Evolutionary conservation across 1,284 basidiomycete genomes (phyloP), one percentile per base, ranked within the genome.

Genomic region (Apiotrichum gracile): DNA sequence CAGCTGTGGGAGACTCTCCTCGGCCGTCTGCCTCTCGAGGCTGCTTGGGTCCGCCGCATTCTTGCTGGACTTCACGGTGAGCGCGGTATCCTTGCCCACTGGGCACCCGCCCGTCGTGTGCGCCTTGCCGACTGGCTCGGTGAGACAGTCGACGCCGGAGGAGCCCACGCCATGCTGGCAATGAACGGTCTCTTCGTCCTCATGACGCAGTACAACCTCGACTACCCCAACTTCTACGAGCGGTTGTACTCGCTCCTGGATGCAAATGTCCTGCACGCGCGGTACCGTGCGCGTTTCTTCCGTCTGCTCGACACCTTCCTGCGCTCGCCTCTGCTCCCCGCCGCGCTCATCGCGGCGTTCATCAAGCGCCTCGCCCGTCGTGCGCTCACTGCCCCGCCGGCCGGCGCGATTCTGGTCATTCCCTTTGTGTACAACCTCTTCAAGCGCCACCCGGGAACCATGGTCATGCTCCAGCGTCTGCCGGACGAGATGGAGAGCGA

Each of bases 341-440:
- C 88, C 0, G 83, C 86, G 2, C 80, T 98, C 27, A 81, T 98
- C 12, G 94, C 94, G 3, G 91, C 91, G 0, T 98, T 98, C 73
- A 80, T 94, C 63, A 98, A 98, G 74, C 85, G 91, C 4, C 80
- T 98, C 21, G 83, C 91, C 1, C 82, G 89, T 7, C 79, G 97
- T 3, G 86, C 89, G 6, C 81, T 98, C 13, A 79, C 79, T 35
- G 91, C 92, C 0, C 88, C 93, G 0, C 93, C 94, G 1, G 85
- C 91, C 3, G 94, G 89, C 1, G 85, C 93, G 33, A 82, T 98
- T 53, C 87, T 91, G 76, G 79, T 91, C 60, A 84, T 98, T 29
- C 92, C 96, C 0, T 91, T 98, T 74, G 85, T 86, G 10, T 98
- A 97, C 78, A 98, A 98, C 73, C 78, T 94, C 51, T 83, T 98